These are phyloP conservation scores for Penicillium janthinellum DNA, from an alignment of 2,329 filamentous ascomycete species.

Conservation along the genomic window DNA sequence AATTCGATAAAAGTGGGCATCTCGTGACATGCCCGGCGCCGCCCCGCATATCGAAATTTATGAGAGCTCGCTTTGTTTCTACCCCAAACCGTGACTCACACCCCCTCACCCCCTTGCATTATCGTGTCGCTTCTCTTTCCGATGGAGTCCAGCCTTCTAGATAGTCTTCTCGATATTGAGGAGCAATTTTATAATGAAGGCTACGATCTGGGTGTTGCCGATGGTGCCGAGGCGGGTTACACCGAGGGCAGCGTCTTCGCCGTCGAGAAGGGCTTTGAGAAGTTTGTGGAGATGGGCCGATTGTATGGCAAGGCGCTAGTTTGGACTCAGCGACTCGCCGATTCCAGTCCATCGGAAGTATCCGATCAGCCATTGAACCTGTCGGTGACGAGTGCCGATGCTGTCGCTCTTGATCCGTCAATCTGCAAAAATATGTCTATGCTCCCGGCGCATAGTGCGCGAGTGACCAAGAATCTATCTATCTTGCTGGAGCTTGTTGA, in stretches of 20 bases:
- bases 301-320: conserved; percentile 77
- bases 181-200: conserved; percentile 79
- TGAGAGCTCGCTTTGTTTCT: conserved; percentile 11
- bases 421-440: conserved; percentile 46
- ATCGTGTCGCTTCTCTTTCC: neutral
- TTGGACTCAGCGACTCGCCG: conserved; percentile 74
- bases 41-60: conserved; percentile 28
- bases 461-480: conserved; percentile 75
- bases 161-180: conserved; percentile 61
- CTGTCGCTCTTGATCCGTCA: conserved; percentile 29
- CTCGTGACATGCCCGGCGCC: conserved; percentile 24
- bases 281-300: conserved; percentile 78
- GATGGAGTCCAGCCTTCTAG: conserved; percentile 56
- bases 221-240: conserved; percentile 76
- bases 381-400: conserved; percentile 10
- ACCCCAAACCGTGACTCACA: conserved; percentile 8
- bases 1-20: conserved; percentile 53
- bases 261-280: conserved; percentile 89
- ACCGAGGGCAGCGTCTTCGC: conserved; percentile 90
- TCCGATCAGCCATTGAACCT: conserved; percentile 8
- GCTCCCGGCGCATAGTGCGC: conserved; percentile 57
- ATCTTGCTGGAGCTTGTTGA: conserved; percentile 77
- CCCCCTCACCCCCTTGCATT: conserved; percentile 1
- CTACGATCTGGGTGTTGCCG: conserved; percentile 70
- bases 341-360: conserved; percentile 22